Conservation (phyloP, 192 early-diverging fungal species). For the Entomortierella lignicola region DNA sequence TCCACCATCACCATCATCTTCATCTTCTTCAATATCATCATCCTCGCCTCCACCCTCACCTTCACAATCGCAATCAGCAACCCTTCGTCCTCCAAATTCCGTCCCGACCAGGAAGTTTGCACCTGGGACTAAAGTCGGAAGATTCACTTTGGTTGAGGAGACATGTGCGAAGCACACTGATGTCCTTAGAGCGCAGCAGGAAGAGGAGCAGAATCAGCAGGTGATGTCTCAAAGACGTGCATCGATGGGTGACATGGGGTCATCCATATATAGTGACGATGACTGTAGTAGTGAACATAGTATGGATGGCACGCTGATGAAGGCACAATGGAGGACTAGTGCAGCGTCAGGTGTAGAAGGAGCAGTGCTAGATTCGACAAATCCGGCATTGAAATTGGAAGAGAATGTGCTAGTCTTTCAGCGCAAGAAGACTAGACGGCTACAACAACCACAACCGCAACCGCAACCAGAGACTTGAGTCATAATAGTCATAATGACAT, state of each 20-base stretch:
- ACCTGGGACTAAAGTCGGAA: slow-evolving; percentile 44
- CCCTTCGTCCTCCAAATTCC: slow-evolving; percentile 3
- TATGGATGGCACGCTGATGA: background rate
- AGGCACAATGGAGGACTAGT: background rate
- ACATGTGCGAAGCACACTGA: slow-evolving; percentile 21
- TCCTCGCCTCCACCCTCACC: background rate
- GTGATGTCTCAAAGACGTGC: slow-evolving; percentile 2
- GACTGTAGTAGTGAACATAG: background rate
- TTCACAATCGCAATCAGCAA: background rate
- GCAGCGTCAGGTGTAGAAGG: background rate
- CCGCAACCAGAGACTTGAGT: background rate
- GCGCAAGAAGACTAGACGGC: slow-evolving; percentile 15
- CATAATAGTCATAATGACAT: background rate
- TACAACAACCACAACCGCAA: background rate
- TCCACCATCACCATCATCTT: background rate
- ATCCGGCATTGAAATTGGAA: slow-evolving; percentile 12
- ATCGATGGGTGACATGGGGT: slow-evolving; percentile 6
- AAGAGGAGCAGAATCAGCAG: background rate
- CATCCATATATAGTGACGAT: background rate
- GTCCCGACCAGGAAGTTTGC: slow-evolving; percentile 7
- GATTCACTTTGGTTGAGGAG: slow-evolving; percentile 42
- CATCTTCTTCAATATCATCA: background rate
- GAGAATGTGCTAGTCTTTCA: slow-evolving; percentile 46
- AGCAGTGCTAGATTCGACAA: background rate
- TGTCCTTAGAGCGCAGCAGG: slow-evolving; percentile 14